Evolutionary conservation across 495 filamentous ascomycete genomes (phyloP).

Genomic region (Astrothelium subdiscretum): DNA sequence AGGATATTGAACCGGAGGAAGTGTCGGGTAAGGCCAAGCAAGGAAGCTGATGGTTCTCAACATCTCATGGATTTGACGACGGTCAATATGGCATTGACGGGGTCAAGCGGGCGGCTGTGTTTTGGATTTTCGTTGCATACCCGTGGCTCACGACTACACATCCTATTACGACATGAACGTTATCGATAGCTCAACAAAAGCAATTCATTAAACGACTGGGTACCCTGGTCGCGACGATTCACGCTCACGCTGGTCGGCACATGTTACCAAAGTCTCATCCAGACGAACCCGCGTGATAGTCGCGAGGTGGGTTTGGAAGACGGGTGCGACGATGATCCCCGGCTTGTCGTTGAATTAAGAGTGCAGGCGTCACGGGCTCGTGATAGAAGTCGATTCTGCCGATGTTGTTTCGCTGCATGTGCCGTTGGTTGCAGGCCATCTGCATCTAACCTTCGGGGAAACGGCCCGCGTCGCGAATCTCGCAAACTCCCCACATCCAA

Average conservation of each 20-base stretch:
- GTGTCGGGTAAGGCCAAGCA: not conserved
- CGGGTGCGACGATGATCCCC: too few species aligned
- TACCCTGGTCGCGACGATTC: not conserved
- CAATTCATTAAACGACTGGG: not conserved
- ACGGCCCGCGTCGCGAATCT: not conserved
- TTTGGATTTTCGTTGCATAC: not conserved
- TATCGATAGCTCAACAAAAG: not conserved
- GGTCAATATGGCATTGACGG: not conserved
- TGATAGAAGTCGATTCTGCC: too few species aligned
- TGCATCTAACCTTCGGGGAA: not conserved
- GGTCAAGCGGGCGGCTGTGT: not conserved
- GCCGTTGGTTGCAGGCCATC: not conserved
- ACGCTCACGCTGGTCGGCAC: not conserved
- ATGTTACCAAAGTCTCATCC: too few species aligned
- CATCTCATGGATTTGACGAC: not conserved
- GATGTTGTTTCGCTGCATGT: too few species aligned
- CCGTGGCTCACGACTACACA: not conserved
- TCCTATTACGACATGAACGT: not conserved
- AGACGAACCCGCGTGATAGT: too few species aligned
- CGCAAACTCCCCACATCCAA: not conserved
- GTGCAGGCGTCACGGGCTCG: too few species aligned
- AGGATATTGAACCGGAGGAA: constrained; percentile 22
- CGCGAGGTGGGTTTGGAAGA: too few species aligned
- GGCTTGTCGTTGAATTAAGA: too few species aligned
- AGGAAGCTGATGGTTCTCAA: not conserved